phyloP scores from a whole-genome alignment of 2,329 filamentous ascomycete genomes.

The Trichoderma atrobrunneum region DNA sequence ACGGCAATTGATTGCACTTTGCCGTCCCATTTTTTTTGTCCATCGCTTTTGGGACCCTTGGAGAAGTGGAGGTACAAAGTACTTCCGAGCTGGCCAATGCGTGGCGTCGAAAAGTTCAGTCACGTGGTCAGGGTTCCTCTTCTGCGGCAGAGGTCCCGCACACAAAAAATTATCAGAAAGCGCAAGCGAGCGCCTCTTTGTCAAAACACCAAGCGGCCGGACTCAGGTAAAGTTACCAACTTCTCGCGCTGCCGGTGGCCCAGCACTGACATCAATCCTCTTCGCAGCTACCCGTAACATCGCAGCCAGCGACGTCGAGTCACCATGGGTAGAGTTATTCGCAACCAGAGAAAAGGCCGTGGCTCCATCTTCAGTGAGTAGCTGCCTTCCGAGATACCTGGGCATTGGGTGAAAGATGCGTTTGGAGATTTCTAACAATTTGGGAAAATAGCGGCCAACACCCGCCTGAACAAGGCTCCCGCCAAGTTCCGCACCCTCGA shows the following conservation, averaged over 20 bases:
- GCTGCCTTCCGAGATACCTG: constrained; percentile 20
- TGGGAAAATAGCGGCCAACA: constrained; percentile 63
- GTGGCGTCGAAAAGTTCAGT: constrained; percentile 20
- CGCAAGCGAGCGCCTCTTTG: constrained; percentile 31
- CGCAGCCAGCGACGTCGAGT: constrained; percentile 36
- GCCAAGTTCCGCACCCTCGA: constrained; percentile 96
- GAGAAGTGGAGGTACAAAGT: background rate
- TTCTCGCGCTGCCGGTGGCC: constrained; percentile 27
- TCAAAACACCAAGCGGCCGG: constrained; percentile 42
- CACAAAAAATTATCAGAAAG: constrained; percentile 39
- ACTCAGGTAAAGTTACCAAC: constrained; percentile 37
- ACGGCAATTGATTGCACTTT: background rate
- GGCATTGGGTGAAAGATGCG: constrained; percentile 23
- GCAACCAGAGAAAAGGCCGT: constrained; percentile 63
- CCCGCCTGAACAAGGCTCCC: constrained; percentile 81
- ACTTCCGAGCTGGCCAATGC: background rate
- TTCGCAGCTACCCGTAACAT: constrained; percentile 34
- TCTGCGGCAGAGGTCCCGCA: constrained; percentile 29
- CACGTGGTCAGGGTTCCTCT: constrained; percentile 40
- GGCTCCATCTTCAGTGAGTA: constrained; percentile 57
- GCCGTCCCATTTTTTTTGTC: background rate
- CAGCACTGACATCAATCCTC: constrained; percentile 31
- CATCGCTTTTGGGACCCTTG: background rate
- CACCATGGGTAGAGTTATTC: constrained; percentile 59
- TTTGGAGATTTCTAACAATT: constrained; percentile 31